phyloP scores from a whole-genome alignment of 495 filamentous ascomycete species.

The Aspergillus bertholletiae region DNA sequence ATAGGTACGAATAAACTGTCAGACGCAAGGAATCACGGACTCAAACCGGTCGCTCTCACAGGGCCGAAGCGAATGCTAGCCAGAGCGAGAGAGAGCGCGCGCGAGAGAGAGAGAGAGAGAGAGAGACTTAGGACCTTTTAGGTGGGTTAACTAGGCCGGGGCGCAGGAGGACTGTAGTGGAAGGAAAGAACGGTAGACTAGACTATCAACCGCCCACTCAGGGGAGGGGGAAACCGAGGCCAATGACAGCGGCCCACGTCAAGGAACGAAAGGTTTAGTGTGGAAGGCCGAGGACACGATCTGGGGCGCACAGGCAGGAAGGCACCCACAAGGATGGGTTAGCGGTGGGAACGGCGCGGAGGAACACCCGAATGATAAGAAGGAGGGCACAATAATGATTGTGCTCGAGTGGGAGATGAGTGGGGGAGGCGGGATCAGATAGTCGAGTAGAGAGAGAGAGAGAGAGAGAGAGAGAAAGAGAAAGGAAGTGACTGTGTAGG shows the following conservation, averaged over 20 bases:
- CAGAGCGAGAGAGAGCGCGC: background rate
- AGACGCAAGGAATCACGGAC: slow-evolving; percentile 7
- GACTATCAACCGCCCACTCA: slow-evolving; percentile 18
- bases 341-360: background rate
- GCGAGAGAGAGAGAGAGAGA: background rate
- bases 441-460: slow-evolving; percentile 6
- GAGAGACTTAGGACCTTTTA: too few species aligned
- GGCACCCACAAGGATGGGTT: slow-evolving; percentile 1
- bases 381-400: too few species aligned
- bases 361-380: too few species aligned
- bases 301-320: slow-evolving; percentile 9
- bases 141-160: slow-evolving; percentile 13
- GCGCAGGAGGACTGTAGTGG: slow-evolving; percentile 14
- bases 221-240: slow-evolving; percentile 24
- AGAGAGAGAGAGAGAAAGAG: slow-evolving; percentile 6
- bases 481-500: slow-evolving; percentile 3
- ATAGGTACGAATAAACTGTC: background rate
- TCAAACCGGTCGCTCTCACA: background rate
- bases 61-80: background rate
- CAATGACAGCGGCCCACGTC: slow-evolving; percentile 45
- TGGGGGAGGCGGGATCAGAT: too few species aligned
- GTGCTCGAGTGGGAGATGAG: too few species aligned
- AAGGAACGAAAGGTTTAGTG: slow-evolving; percentile 14
- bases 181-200: background rate
- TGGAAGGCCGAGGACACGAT: slow-evolving; percentile 12